Evolutionary conservation across 1,284 basidiomycete species (phyloP).

Genomic region (Ustilago hordei): DNA sequence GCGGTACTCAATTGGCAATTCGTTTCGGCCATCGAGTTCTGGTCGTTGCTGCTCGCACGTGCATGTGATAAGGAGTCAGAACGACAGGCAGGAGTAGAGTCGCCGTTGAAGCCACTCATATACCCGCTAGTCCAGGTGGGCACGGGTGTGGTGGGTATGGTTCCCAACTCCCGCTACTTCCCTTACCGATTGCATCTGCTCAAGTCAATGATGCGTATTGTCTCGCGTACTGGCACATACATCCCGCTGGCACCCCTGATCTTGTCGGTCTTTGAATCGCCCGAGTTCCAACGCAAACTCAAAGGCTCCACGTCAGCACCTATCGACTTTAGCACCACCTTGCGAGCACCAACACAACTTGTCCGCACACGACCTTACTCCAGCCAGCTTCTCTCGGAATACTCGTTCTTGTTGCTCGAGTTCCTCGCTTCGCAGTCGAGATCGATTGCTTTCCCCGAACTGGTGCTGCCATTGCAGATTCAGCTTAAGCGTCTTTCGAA

Average conservation of each 20-base stretch:
- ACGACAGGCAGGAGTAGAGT: slow-evolving; percentile 72
- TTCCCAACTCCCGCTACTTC: slow-evolving; percentile 83
- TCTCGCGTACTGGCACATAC: slow-evolving; percentile 84
- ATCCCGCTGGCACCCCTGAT: slow-evolving; percentile 88
- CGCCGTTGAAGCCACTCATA: slow-evolving; percentile 85
- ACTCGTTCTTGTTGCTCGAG: slow-evolving; percentile 82
- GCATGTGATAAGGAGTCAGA: slow-evolving; percentile 57
- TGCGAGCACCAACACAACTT: slow-evolving; percentile 89
- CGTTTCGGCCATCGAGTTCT: slow-evolving; percentile 95
- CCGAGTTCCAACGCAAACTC: slow-evolving; percentile 80
- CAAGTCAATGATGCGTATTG: slow-evolving; percentile 79
- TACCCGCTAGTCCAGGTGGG: slow-evolving; percentile 96
- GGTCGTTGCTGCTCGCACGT: slow-evolving; percentile 78
- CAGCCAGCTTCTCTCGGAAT: slow-evolving; percentile 86
- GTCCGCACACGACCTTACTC: slow-evolving; percentile 87
- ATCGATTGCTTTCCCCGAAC: slow-evolving; percentile 87
- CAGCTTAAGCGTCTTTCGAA: slow-evolving; percentile 63
- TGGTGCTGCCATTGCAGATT: slow-evolving; percentile 85
- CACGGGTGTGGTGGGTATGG: slow-evolving; percentile 90
- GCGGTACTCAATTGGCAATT: slow-evolving; percentile 88
- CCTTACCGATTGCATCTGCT: slow-evolving; percentile 82
- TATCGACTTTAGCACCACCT: slow-evolving; percentile 86
- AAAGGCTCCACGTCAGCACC: slow-evolving; percentile 91
- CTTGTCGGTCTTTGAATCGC: slow-evolving; percentile 85
- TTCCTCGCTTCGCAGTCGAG: slow-evolving; percentile 74